These are phyloP conservation scores for Claviceps lovelessii DNA, from an alignment of 2,329 filamentous ascomycete species.

Conservation along the genomic window DNA sequence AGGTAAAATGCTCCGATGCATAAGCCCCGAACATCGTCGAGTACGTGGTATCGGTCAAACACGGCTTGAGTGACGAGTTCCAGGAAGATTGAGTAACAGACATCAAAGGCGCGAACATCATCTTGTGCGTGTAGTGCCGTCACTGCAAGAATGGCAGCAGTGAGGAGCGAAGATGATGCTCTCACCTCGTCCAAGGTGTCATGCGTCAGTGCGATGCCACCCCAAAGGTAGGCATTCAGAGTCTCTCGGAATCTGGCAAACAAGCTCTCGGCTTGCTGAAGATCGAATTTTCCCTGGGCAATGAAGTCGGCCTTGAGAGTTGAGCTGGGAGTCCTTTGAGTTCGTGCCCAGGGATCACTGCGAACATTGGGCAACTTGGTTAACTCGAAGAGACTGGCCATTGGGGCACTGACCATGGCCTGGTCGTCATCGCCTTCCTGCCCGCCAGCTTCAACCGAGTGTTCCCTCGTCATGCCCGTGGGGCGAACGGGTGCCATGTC, in stretches of 20 bases:
- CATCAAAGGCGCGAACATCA: slow-evolving; percentile 33
- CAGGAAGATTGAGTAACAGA: slow-evolving; percentile 44
- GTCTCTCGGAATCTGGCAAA: slow-evolving; percentile 16
- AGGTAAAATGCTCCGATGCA: slow-evolving; percentile 53
- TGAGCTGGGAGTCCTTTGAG: slow-evolving; percentile 4
- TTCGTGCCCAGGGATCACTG: slow-evolving; percentile 14
- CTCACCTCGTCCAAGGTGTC: slow-evolving; percentile 14
- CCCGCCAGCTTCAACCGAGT: slow-evolving; percentile 13
- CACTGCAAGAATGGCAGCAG: slow-evolving; percentile 19
- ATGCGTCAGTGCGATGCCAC: slow-evolving; percentile 17
- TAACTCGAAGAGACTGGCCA: slow-evolving; percentile 20
- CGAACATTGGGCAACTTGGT: slow-evolving; percentile 20
- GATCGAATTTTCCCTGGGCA: slow-evolving; percentile 13
- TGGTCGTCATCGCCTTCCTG: slow-evolving; percentile 14
- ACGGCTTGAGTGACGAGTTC: slow-evolving; percentile 42
- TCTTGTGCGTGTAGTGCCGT: slow-evolving; percentile 18
- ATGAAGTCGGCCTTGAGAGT: slow-evolving; percentile 16
- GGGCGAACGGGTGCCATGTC: neutral
- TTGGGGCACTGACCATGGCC: slow-evolving; percentile 17
- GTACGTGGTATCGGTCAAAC: slow-evolving; percentile 36
- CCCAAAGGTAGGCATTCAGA: slow-evolving; percentile 20
- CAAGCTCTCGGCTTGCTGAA: slow-evolving; percentile 15
- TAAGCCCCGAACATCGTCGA: slow-evolving; percentile 45
- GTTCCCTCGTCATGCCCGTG: slow-evolving; percentile 20
- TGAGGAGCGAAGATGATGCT: slow-evolving; percentile 16